Evolutionary conservation across 2,329 filamentous ascomycete genomes (phyloP).

Genomic region (Zalaria obscura): DNA sequence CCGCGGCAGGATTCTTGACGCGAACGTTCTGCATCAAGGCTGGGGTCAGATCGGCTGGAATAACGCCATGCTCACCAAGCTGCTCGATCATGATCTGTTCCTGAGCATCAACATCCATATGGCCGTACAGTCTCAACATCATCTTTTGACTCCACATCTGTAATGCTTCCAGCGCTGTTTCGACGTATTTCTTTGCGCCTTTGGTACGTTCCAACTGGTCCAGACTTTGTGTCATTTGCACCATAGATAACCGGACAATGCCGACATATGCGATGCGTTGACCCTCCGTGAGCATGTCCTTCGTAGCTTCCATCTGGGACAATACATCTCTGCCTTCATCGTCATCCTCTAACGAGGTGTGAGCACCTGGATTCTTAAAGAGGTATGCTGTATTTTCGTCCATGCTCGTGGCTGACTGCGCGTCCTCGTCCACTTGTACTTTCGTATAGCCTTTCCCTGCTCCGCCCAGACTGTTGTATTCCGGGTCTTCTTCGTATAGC

Average conservation of each 20-base stretch:
- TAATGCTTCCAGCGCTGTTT: conserved; percentile 58
- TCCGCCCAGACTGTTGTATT: conserved; percentile 65
- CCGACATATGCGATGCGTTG: conserved; percentile 95
- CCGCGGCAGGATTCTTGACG: conserved; percentile 63
- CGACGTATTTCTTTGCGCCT: conserved; percentile 56
- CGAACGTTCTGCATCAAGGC: conserved; percentile 82
- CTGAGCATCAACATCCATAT: conserved; percentile 87
- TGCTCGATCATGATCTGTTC: conserved; percentile 99
- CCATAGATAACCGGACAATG: conserved; percentile 67
- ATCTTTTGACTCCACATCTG: conserved; percentile 98
- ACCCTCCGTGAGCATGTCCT: conserved; percentile 85
- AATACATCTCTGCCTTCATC: conserved; percentile 67
- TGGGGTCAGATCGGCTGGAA: conserved; percentile 69
- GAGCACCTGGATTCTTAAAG: conserved; percentile 57
- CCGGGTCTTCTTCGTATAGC: conserved; percentile 51
- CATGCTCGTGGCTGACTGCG: conserved; percentile 84
- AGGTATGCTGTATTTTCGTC: conserved; percentile 95
- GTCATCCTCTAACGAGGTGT: conserved; percentile 53
- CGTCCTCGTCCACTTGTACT: conserved; percentile 91
- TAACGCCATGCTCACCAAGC: conserved; percentile 78
- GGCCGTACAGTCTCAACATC: conserved; percentile 85
- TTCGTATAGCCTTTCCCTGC: conserved; percentile 92
- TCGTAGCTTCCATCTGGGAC: conserved; percentile 88
- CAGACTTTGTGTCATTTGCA: conserved; percentile 57
- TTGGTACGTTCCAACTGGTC: conserved; percentile 49